Evolutionary conservation across 163 green algal species (phyloP), one percentile per base, ranked within the genome.

Genomic region (Chloroidium sp.): DNA sequence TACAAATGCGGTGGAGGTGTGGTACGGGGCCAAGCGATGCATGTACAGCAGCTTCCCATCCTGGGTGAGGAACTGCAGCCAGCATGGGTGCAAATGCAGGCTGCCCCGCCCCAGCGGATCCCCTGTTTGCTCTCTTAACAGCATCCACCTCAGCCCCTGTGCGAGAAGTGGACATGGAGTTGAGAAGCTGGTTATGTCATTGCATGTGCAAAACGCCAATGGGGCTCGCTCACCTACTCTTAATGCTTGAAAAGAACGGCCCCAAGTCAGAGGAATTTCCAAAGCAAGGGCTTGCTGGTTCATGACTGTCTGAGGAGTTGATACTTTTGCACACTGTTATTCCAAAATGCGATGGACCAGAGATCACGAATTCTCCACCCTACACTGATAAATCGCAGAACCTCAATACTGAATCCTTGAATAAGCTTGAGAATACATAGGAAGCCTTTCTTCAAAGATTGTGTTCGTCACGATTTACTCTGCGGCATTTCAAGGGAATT

Each of bases 111-210:
- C 85, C 61, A 86, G 13, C 0, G 88, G 87, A 78, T 92, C 87
- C 59, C 90, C 87, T 13, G 80, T 81, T 59, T 67, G 62, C 80
- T 93, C 90, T 1, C 90, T 84, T 3, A 82, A 78, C 74, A 92
- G 74, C 88, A 92, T 92, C 90, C 90, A 93, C 59, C 85, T 75
- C 78, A 93, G 82, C 2, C 88, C 90, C 72, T 88, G 84, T 62
- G 79, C 36, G 8, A 60, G 76, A 36, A 36, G 36, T 36, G 36
- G 36, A 36, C 36, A 36, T 36, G 36, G 36, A 36, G 36, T 36
- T 36, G 36, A 36, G 36, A 36, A 36, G 36, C 36, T 36, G 36
- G 36, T 36, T 36, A 36, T 36, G 36, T 36, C 36, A 36, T 36
- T 36, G 36, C 36, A 36, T 36, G 36, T 36, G 62, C 76, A 4